Evolutionary conservation across 2,329 filamentous ascomycete genomes (phyloP), one percentile per base, ranked within the genome.

Genomic region (Trichophyton verrucosum): DNA sequence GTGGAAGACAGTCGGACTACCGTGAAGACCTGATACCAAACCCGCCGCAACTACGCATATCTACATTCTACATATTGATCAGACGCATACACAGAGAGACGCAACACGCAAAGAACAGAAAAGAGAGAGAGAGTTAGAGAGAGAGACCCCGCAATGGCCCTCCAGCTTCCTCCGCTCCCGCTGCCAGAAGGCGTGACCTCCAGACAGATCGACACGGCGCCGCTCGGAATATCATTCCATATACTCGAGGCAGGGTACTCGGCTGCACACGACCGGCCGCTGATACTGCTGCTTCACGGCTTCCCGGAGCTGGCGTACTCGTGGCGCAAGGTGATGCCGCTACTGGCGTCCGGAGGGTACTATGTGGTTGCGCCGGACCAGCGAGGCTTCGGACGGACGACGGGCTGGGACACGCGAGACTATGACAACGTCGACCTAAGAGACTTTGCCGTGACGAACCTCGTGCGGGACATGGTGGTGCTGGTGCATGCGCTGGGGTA

Each of bases 271-370:
- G 20, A 57, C 44, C 76, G 74, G 5, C 84, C 83, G 1, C 76
- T 87, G 9, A 72, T 87, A 7, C 69, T 87, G 5, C 80, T 86
- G 57, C 78, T 82, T 56, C 85, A 87, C 70, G 86, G 86, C 42
- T 88, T 82, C 64, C 86, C 86, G 1, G 85, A 88, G 67, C 75
- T 88, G 1, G 83, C 86, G 30, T 88, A 81, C 69, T 87, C 85
- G 55, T 88, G 85, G 84, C 81, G 85, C 58, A 82, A 84, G 61
- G 72, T 87, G 40, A 77, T 88, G 66, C 78, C 80, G 5, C 69
- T 74, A 0, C 74, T 89, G n/a, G 82, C 85, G 3, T 71, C 73
- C 0, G 76, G 78, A 4, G 85, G 85, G 30, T 88, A 83, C 71
- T 80, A 85, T 67, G 84, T 85, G 59, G 81, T 88, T 1, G 85